Percentiles rank a stretch among this genome's conserved stretches.
These are phyloP conservation scores for Phytopythium ostracodes DNA, from an alignment of 352 stramenopile genomes.

Conservation along the genomic window DNA sequence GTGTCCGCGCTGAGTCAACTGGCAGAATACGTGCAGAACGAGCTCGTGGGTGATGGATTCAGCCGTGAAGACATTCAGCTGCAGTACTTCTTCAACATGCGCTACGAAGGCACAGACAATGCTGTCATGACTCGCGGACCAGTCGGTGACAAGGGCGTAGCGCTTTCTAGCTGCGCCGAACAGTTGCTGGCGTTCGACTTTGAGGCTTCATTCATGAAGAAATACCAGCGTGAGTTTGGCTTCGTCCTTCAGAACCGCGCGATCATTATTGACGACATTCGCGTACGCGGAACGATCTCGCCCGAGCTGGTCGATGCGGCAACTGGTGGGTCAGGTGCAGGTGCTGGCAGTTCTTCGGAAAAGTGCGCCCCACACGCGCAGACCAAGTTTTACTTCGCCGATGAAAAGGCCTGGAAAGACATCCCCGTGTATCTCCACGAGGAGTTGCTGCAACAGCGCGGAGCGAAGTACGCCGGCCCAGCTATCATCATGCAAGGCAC, in stretches of 20 bases:
- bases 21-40: constrained; percentile 51
- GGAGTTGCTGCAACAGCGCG: constrained; percentile 73
- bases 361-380: constrained; percentile 47
- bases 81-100: constrained; percentile 97
- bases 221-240: constrained; percentile 97
- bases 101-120: constrained; percentile 98
- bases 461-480: constrained; percentile 79
- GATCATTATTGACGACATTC: constrained; percentile 97
- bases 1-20: constrained; percentile 46
- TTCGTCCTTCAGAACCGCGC: constrained; percentile 93
- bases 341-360: constrained; percentile 9
- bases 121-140: constrained; percentile 93
- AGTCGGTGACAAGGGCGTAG: constrained; percentile 33
- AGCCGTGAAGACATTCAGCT: constrained; percentile 88
- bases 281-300: constrained; percentile 93
- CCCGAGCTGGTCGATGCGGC: constrained; percentile 52
- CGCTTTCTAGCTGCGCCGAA: constrained; percentile 21
- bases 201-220: constrained; percentile 82
- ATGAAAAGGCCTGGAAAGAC: constrained; percentile 70
- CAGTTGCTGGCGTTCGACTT: constrained; percentile 77
- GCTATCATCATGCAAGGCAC: constrained; percentile 98
- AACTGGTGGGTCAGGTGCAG: background rate
- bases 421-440: constrained; percentile 94
- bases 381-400: constrained; percentile 78
- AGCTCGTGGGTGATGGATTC: constrained; percentile 82